Evolutionary conservation across 306 rosid species (phyloP), one percentile per base, ranked within the genome.

Genomic region (Sindora glabra): DNA sequence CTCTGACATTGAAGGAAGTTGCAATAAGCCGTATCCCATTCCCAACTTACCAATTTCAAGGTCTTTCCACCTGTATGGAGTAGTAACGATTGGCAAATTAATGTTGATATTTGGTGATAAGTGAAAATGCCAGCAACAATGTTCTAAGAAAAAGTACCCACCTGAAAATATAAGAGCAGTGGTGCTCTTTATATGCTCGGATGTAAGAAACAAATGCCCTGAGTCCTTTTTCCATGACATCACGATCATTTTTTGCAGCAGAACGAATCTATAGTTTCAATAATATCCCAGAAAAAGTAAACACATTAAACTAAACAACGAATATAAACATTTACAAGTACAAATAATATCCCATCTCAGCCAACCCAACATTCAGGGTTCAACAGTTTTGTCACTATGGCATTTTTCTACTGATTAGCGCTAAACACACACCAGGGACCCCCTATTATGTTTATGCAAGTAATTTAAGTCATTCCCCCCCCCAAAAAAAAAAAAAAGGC

Each of bases 1-100:
- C 80, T 92, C 96, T 2, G 94, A 58, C 87, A 89, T 79, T 55
- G 81, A 71, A 47, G 99, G 99, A 69, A 89, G 95, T 81, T 78
- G 89, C 76, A 92, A 74, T 27, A 92, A 65, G 56, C 99, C 99
- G 45, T 46, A 79, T 67, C 96, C 99, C 81, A 70, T 89, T 68
- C 87, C 96, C 81, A 84, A 73, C 69, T 86, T 92, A 62, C 95
- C 96, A 21, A 86, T 59, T 80, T 92, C 99, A 65, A 92, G 99
- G 64, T 92, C 96, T 76, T 86, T 92, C 96, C 90, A 92, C 68
- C 95, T 86, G 55, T 21, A 52, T 22, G 47, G 38, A 42, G 53
- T 68, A 68, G 58, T 45, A 55, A 61, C 29, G 41, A 16, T 46
- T 13, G 10, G n/a, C n/a, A 19, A 44, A 53, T 29, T 41, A 59